Evolutionary conservation across 2,329 filamentous ascomycete species (phyloP).

Genomic region (Colletotrichum sp.): DNA sequence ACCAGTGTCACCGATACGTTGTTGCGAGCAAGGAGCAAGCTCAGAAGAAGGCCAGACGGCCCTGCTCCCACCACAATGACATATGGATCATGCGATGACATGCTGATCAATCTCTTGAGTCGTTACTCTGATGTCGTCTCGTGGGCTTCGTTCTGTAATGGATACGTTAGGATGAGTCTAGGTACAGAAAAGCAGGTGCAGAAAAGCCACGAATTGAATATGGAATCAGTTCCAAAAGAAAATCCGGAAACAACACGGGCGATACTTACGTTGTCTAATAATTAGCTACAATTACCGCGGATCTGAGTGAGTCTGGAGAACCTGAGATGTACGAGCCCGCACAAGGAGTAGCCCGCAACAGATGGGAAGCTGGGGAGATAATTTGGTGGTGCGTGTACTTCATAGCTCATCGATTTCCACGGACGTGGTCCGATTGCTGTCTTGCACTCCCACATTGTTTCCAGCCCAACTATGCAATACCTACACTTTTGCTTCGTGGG

Average conservation of each 20-base stretch:
- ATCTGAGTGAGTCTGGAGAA: neutral
- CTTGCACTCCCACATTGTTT: neutral
- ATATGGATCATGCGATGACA: neutral
- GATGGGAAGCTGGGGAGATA: neutral
- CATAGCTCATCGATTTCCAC: neutral
- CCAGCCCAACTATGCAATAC: neutral
- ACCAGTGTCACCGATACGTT: neutral
- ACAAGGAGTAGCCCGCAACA: neutral
- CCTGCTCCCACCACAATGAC: neutral
- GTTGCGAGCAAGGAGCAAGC: neutral
- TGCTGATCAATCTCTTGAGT: neutral
- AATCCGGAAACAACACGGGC: neutral
- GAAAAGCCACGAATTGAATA: neutral
- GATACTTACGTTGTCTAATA: neutral
- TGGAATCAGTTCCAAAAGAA: neutral
- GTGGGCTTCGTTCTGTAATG: neutral
- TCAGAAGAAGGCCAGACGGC: neutral
- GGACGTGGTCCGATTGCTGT: neutral
- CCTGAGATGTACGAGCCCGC: neutral
- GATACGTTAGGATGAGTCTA: neutral
- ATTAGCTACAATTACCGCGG: neutral
- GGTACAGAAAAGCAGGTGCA: neutral
- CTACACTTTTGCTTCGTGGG: neutral
- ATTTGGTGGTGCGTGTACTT: neutral
- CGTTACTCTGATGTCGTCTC: neutral